Evolutionary conservation across 2,329 filamentous ascomycete species (phyloP), one percentile per base, ranked within the genome.

Genomic region (Fusarium sp.): DNA sequence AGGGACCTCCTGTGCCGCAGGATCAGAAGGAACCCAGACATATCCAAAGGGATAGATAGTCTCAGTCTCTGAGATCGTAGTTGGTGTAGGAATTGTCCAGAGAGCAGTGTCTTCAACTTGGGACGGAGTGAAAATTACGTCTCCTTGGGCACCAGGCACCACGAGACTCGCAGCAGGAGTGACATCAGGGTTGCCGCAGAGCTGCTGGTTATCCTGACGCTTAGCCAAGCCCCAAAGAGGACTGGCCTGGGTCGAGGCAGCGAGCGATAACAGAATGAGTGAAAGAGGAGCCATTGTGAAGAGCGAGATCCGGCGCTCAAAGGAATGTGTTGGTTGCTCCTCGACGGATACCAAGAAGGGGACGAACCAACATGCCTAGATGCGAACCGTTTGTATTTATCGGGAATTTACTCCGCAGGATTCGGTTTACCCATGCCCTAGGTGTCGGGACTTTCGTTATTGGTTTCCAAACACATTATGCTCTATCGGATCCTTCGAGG

Each of bases 31-130:
- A n/a, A 58, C 63, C 67, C 67, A 69, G 6, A 69, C 57, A 58
- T 66, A 69, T 48, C 67, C 67, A 35, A 69, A 69, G 4, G 67
- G 67, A 58, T 69, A 69, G 18, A 69, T 34, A 16, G 63, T 69
- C 37, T 66, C 45, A 13, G 63, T 58, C 25, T 66, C 48, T 2
- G 57, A 66, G 4, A 62, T 62, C 3, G 63, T 50, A 16, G 56
- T 60, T n/a, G 67, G 63, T 2, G 56, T 69, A 13, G 50, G 57
- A 4, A 69, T 35, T 1, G 63, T 57, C 67, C 67, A 69, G 23
- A 66, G 63, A 18, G 63, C 56, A 18, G 45, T 50, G 63, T 66
- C 63, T 45, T 41, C 32, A 39, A 69, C 67, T 11, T 65, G 67
- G 16, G 67, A 69, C 16, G 67, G 67, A 4, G 41, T 67, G 37